phyloP scores from a whole-genome alignment of 352 stramenopile species.

The Globisporangium orthogonon region DNA sequence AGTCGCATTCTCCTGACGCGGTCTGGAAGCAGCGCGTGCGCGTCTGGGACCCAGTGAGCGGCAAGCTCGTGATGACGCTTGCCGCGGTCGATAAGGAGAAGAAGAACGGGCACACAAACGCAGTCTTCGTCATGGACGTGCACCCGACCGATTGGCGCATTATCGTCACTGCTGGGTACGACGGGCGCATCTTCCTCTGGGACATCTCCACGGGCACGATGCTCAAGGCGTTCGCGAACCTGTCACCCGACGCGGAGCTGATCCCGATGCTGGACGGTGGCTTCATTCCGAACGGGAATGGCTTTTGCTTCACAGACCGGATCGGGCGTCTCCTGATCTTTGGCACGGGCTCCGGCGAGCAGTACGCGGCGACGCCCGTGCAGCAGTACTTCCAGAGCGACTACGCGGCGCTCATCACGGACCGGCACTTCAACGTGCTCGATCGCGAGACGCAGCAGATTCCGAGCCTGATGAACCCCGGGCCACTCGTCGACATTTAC shows the following conservation, averaged over 20 bases:
- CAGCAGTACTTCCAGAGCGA: slow-evolving; percentile 90
- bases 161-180: slow-evolving; percentile 75
- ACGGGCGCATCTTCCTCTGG: slow-evolving; percentile 81
- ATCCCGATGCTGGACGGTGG: slow-evolving; percentile 69
- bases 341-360: slow-evolving; percentile 60
- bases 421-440: slow-evolving; percentile 84
- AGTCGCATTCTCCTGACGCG: slow-evolving; percentile 31
- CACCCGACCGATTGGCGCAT: slow-evolving; percentile 74
- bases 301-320: slow-evolving; percentile 81
- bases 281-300: slow-evolving; percentile 60
- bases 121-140: slow-evolving; percentile 68
- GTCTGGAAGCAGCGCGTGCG: slow-evolving; percentile 61
- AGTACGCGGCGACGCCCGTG: slow-evolving; percentile 49
- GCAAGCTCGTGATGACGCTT: slow-evolving; percentile 54
- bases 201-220: slow-evolving; percentile 67
- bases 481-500: slow-evolving; percentile 71
- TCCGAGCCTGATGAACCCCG: slow-evolving; percentile 80
- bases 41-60: slow-evolving; percentile 50
- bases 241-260: slow-evolving; percentile 46
- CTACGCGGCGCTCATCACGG: slow-evolving; percentile 84
- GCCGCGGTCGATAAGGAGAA: slow-evolving; percentile 49
- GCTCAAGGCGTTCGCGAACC: slow-evolving; percentile 56
- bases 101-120: slow-evolving; percentile 68
- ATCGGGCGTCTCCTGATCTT: slow-evolving; percentile 77
- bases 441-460: slow-evolving; percentile 84